Evolutionary conservation across 768 basidiomycete species (phyloP).

Genomic region (Lentinula raphanica): DNA sequence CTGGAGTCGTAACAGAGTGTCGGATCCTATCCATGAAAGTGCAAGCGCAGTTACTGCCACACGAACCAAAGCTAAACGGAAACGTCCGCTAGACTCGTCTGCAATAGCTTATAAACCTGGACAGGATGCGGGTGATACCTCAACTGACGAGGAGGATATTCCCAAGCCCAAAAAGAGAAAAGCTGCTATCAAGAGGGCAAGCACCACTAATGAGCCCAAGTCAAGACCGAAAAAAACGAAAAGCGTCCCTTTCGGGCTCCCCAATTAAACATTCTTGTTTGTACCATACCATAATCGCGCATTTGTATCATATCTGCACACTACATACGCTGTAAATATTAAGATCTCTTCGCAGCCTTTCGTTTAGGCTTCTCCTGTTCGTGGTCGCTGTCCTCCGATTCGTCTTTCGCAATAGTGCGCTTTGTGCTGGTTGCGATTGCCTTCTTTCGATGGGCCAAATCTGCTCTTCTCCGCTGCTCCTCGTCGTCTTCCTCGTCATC

Average conservation of each 20-base stretch:
- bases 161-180: constrained; percentile 15
- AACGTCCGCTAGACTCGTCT: neutral
- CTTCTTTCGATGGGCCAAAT: constrained; percentile 13
- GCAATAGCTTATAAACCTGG: constrained; percentile 5
- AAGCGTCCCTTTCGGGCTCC: neutral
- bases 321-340: neutral
- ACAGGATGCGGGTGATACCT: constrained; percentile 8
- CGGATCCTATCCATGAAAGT: constrained; percentile 3
- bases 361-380: constrained; percentile 33
- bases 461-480: constrained; percentile 19
- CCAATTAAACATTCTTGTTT: neutral
- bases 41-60: constrained; percentile 1
- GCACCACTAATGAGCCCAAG: constrained; percentile 25
- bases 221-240: constrained; percentile 29
- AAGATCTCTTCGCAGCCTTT: constrained; percentile 17
- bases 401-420: constrained; percentile 18
- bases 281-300: neutral
- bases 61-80: constrained; percentile 4
- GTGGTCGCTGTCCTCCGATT: constrained; percentile 16
- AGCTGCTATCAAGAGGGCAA: constrained; percentile 29
- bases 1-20: neutral
- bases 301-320: neutral
- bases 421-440: constrained; percentile 11
- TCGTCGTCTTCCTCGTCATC: constrained; percentile 33
- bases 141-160: neutral